These are phyloP conservation scores for Stropharia rugosoannulata DNA, from an alignment of 768 basidiomycete species.

Conservation along the genomic window DNA sequence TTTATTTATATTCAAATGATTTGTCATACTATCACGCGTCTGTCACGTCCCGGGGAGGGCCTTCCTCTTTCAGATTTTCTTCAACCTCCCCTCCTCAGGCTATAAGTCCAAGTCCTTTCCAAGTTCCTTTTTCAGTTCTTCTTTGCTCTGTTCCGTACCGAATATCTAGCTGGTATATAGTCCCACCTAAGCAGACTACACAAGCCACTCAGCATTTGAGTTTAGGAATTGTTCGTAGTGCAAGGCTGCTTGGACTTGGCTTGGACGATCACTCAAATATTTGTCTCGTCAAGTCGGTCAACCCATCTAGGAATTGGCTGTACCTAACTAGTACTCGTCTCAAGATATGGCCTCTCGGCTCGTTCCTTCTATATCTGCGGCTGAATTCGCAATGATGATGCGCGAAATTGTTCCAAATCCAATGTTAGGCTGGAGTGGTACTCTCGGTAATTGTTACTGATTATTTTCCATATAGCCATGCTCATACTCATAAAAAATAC, in stretches of 20 bases:
- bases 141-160: background rate
- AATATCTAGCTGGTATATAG: too few species aligned
- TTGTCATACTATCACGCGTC: background rate
- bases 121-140: too few species aligned
- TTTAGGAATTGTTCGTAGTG: too few species aligned
- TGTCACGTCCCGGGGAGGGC: background rate
- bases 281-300: too few species aligned
- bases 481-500: background rate
- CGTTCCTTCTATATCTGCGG: constrained; percentile 36
- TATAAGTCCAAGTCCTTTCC: too few species aligned
- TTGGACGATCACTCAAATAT: too few species aligned
- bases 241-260: too few species aligned
- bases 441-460: constrained; percentile 38
- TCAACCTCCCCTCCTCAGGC: too few species aligned
- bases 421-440: constrained; percentile 45
- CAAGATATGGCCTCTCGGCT: constrained; percentile 10
- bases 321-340: background rate
- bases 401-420: constrained; percentile 48
- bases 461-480: background rate
- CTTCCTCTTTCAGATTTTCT: background rate
- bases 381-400: constrained; percentile 52
- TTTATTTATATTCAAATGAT: background rate
- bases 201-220: too few species aligned
- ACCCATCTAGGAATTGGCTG: too few species aligned
- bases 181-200: background rate